Evolutionary conservation across 2,329 filamentous ascomycete genomes (phyloP).

Genomic region (Annulohypoxylon truncatum): DNA sequence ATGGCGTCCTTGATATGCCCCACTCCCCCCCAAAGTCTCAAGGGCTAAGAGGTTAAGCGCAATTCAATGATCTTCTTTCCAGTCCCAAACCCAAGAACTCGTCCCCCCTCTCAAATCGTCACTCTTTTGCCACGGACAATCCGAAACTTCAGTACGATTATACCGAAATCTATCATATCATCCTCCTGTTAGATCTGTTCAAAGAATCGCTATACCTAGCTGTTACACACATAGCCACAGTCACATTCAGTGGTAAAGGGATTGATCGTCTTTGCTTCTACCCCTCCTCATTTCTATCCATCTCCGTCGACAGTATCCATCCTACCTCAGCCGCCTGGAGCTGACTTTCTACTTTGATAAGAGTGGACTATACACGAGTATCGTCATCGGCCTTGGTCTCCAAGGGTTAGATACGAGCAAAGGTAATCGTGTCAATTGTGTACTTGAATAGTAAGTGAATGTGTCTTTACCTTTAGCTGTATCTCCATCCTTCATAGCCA

Average conservation of each 20-base stretch:
- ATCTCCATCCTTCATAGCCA: conserved; percentile 18
- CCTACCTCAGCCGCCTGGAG: conserved; percentile 12
- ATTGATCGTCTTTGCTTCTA: conserved; percentile 26
- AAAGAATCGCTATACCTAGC: conserved; percentile 5
- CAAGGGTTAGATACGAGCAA: background rate
- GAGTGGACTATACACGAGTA: conserved; percentile 1
- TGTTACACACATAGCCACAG: background rate
- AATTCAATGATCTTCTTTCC: conserved; percentile 32
- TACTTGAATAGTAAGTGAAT: conserved; percentile 13
- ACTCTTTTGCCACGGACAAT: conserved; percentile 38
- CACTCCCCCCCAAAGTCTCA: conserved; percentile 35
- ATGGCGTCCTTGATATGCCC: conserved; percentile 28
- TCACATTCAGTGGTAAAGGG: conserved; percentile 10
- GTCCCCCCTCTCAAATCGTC: conserved; percentile 33
- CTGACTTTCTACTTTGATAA: conserved; percentile 19
- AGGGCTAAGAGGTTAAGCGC: conserved; percentile 27
- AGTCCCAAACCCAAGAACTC: conserved; percentile 16
- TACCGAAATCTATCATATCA: conserved; percentile 1
- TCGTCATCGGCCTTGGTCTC: background rate
- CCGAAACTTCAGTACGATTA: conserved; percentile 7
- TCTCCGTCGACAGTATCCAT: conserved; percentile 13
- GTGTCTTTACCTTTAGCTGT: background rate
- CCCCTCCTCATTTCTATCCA: conserved; percentile 26
- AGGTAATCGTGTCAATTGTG: conserved; percentile 4
- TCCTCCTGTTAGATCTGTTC: background rate